Percentiles rank a stretch among this genome's conserved stretches.
phyloP scores from a whole-genome alignment of 2,329 filamentous ascomycete species.

The Exutisphaerella laricina region DNA sequence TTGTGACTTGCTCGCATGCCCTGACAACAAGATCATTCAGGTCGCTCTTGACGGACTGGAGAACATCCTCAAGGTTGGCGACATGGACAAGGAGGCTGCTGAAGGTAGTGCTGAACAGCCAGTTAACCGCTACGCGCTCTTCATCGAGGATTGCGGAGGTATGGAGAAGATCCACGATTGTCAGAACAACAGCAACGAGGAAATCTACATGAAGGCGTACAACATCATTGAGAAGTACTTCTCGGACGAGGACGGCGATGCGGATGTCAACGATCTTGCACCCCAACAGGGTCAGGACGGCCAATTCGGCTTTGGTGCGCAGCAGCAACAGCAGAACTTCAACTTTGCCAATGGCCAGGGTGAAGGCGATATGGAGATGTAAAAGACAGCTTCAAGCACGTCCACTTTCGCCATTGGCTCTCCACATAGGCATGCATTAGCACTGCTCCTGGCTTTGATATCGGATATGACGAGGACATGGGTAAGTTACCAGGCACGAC shows the following conservation, averaged over 20 bases:
- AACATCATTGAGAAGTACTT: slow-evolving; percentile 99
- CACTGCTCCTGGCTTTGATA: background rate
- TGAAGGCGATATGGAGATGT: slow-evolving; percentile 57
- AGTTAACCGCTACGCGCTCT: slow-evolving; percentile 95
- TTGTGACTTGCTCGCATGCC: slow-evolving; percentile 89
- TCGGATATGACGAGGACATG: background rate
- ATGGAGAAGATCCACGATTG: slow-evolving; percentile 99
- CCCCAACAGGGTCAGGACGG: slow-evolving; percentile 66
- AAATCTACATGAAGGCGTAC: slow-evolving; percentile 99
- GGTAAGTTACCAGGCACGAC: slow-evolving; percentile 4
- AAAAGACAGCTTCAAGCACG: too few relatives aligned
- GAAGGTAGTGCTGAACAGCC: slow-evolving; percentile 64
- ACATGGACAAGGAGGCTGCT: slow-evolving; percentile 91
- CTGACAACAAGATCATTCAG: slow-evolving; percentile 99
- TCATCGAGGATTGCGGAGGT: slow-evolving; percentile 96
- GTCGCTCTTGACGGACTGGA: slow-evolving; percentile 95
- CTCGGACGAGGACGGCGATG: slow-evolving; percentile 88
- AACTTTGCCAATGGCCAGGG: slow-evolving; percentile 80
- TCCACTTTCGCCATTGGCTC: too few relatives aligned
- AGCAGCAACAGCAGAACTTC: slow-evolving; percentile 74
- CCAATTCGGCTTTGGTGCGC: slow-evolving; percentile 71
- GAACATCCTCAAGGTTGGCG: slow-evolving; percentile 99
- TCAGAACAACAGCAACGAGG: slow-evolving; percentile 99
- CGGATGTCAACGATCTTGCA: slow-evolving; percentile 74
- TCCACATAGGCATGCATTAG: background rate